phyloP scores from a whole-genome alignment of 1,284 basidiomycete genomes.

The Anthracocystis walkeri region DNA sequence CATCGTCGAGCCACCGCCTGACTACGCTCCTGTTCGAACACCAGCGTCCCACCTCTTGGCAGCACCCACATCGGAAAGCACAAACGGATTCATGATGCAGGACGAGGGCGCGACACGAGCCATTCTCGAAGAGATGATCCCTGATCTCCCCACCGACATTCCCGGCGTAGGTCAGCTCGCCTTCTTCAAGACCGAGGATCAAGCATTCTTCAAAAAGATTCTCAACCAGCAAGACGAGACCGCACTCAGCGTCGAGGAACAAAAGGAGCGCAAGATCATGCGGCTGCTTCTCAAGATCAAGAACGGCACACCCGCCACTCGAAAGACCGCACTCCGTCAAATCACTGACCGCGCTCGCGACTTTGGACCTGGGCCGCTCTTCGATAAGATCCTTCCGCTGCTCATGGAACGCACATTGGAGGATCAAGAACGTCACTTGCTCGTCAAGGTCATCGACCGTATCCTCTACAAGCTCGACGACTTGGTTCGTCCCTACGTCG shows the following conservation, averaged over 20 bases:
- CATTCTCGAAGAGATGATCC: slow-evolving; percentile 83
- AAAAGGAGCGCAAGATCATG: slow-evolving; percentile 99
- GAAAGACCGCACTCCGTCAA: slow-evolving; percentile 95
- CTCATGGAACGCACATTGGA: slow-evolving; percentile 99
- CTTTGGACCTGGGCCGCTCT: slow-evolving; percentile 97
- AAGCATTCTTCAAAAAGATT: slow-evolving; percentile 97
- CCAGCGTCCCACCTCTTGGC: slow-evolving; percentile 80
- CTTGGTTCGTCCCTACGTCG: slow-evolving; percentile 96
- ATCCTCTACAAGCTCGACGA: slow-evolving; percentile 99
- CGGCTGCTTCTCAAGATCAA: slow-evolving; percentile 99
- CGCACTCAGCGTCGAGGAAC: slow-evolving; percentile 89
- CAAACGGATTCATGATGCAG: slow-evolving; percentile 92
- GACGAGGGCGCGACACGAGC: slow-evolving; percentile 90
- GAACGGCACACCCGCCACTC: slow-evolving; percentile 97
- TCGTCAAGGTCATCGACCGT: slow-evolving; percentile 99
- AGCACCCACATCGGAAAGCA: slow-evolving; percentile 73
- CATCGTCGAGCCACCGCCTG: slow-evolving; percentile 92
- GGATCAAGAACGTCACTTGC: slow-evolving; percentile 96
- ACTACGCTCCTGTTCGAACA: slow-evolving; percentile 85
- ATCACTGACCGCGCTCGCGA: slow-evolving; percentile 99
- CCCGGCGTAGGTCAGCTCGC: slow-evolving; percentile 96
- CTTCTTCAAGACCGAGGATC: slow-evolving; percentile 98
- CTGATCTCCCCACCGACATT: slow-evolving; percentile 97
- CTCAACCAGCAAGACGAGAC: slow-evolving; percentile 90
- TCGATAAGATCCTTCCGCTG: slow-evolving; percentile 97